Evolutionary conservation across 257 asterid genomes (phyloP), one percentile per base, ranked within the genome.

Genomic region (Asclepias syriaca): DNA sequence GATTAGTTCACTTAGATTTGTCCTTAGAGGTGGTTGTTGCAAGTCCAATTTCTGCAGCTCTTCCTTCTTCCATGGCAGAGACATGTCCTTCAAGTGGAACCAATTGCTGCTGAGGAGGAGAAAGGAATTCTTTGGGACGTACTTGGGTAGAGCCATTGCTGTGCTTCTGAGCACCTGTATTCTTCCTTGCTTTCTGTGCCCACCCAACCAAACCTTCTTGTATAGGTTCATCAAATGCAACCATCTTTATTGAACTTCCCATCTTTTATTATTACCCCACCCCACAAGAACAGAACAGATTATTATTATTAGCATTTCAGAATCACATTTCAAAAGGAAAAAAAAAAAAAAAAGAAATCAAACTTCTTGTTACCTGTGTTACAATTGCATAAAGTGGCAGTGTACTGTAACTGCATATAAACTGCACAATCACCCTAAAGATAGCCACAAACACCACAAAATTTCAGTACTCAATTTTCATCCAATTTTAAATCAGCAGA

Each of bases 361-460:
- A 29, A 46, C 12, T 6, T 39, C 1, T 40, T 2, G 48, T 77
- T 59, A 86, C 96, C 88, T 87, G 96, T 8, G 97, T 80, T 13
- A 90, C 96, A 22, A 90, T 77, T 69, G 96, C 96, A 71, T 90
- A 90, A 14, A 90, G 83, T 37, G 97, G 97, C 50, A 90, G 83
- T n/a, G 93, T 90, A 72, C 96, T 90, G 77, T 86, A 88, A 81
- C 96, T 90, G 87, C 96, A 90, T 40, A 88, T 63, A 54, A 90
- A 74, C 84, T 90, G 97, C 53, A 87, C 87, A 60, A 90, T 59
- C 72, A 76, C 91, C 80, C 96, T 90, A 74, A 73, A 13, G 10
- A 19, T 27, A 14, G 39, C 39, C 3, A 4, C 39, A 34, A 34
- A 34, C 39, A 32, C 37, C 2, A 27, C 46, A 59, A 4, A 12